Conservation (phyloP, 306 rosid genomes). For the Inga oerstediana region DNA sequence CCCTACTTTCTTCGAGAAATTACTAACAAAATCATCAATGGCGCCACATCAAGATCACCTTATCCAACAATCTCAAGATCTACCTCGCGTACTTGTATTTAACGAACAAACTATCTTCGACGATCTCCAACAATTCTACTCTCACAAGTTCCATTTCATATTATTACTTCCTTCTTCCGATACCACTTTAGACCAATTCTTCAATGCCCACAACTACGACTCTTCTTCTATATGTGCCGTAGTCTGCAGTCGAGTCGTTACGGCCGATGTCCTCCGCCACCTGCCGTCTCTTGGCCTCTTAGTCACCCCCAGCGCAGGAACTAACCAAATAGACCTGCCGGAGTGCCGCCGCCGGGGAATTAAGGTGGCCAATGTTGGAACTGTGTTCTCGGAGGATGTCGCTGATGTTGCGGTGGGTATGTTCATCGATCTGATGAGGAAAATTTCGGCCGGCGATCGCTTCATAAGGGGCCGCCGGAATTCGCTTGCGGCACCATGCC, state of each 20-base stretch:
- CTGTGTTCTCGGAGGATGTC: conserved; percentile 46
- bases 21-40: not conserved
- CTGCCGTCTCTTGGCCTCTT: conserved; percentile 46
- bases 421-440: conserved; percentile 50
- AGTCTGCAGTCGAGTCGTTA: not conserved
- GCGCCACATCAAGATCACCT: not conserved
- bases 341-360: conserved; percentile 43
- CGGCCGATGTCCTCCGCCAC: conserved; percentile 19
- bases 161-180: not conserved
- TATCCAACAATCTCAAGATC: not conserved
- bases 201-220: not conserved
- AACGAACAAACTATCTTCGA: not conserved
- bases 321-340: conserved; percentile 43
- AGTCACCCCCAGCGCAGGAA: conserved; percentile 37
- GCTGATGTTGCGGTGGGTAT: conserved; percentile 60
- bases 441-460: conserved; percentile 40
- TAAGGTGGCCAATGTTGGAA: conserved; percentile 42
- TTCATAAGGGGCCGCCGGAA: conserved; percentile 13
- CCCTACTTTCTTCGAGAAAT: not conserved
- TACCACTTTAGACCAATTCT: conserved; percentile 13
- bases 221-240: conserved; percentile 34
- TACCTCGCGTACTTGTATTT: conserved; percentile 33
- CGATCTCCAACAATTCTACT: not conserved
- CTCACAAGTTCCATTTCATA: conserved; percentile 23
- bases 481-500: not conserved